Percentiles rank a stretch among this genome's conserved stretches.
phyloP scores from a whole-genome alignment of 2,329 filamentous ascomycete genomes.

The Amphichorda felina region DNA sequence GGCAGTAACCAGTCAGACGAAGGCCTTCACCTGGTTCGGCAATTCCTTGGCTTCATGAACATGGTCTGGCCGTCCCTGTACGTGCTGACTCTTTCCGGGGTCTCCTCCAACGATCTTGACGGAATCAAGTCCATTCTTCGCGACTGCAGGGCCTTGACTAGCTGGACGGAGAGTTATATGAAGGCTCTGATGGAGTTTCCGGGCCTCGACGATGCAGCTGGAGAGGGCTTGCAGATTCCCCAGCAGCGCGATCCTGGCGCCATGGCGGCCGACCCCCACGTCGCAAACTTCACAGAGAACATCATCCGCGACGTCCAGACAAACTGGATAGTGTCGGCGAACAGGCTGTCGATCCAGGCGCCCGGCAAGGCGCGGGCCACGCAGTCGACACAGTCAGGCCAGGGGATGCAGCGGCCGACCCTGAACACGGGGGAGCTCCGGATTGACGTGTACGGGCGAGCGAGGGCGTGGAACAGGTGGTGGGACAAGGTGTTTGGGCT shows the following conservation, averaged over 20 bases:
- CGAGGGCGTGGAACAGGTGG: conserved; percentile 21
- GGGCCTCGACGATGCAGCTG: background rate
- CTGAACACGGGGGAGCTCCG: conserved; percentile 19
- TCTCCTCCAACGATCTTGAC: conserved; percentile 8
- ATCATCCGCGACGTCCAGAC: conserved; percentile 31
- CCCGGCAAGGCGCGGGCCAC: conserved; percentile 18
- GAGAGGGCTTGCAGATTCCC: background rate
- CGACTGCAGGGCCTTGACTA: background rate
- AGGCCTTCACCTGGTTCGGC: conserved; percentile 13
- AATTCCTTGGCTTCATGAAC: conserved; percentile 2
- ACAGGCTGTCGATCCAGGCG: conserved; percentile 23
- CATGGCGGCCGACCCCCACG: conserved; percentile 7
- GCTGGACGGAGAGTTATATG: background rate
- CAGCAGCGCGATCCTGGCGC: background rate
- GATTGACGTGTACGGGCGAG: conserved; percentile 16
- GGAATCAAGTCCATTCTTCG: background rate
- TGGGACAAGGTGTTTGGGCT: conserved; percentile 11
- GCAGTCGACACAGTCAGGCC: conserved; percentile 14
- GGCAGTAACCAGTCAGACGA: conserved; percentile 8
- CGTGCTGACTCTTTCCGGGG: conserved; percentile 7
- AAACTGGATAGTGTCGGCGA: conserved; percentile 26
- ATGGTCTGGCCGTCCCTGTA: conserved; percentile 7
- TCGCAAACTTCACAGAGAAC: conserved; percentile 23
- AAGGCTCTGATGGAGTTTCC: background rate
- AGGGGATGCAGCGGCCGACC: conserved; percentile 18